Percentiles rank a stretch among this genome's conserved stretches.
Evolutionary conservation across 2,329 filamentous ascomycete species (phyloP).

Genomic region (Cercospora sp.): DNA sequence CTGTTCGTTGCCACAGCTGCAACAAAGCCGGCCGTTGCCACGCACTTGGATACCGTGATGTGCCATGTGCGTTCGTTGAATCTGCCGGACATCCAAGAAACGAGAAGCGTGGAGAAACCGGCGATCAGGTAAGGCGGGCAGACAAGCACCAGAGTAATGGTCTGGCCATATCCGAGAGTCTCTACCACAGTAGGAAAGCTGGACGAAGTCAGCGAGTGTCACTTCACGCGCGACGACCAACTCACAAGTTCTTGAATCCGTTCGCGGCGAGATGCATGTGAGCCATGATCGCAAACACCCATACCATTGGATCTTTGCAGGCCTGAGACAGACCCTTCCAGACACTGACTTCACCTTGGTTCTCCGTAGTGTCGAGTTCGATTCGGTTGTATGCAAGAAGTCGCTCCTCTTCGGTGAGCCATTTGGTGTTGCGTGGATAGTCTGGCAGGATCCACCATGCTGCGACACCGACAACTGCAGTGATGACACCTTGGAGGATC

Average conservation of each 20-base stretch:
- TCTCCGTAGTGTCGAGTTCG: slow-evolving; percentile 14
- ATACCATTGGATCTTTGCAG: slow-evolving; percentile 3
- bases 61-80: slow-evolving; percentile 16
- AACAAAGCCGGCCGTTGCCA: slow-evolving; percentile 9
- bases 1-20: neutral
- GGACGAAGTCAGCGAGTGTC: neutral
- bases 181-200: slow-evolving; percentile 46
- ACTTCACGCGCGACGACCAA: neutral
- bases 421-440: slow-evolving; percentile 41
- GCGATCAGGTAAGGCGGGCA: slow-evolving; percentile 12
- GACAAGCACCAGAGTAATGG: slow-evolving; percentile 33
- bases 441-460: slow-evolving; percentile 19
- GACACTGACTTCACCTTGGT: neutral
- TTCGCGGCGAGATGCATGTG: slow-evolving; percentile 11
- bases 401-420: slow-evolving; percentile 40
- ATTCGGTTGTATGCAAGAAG: slow-evolving; percentile 34
- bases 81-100: slow-evolving; percentile 4
- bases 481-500: slow-evolving; percentile 14
- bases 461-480: slow-evolving; percentile 7
- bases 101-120: slow-evolving; percentile 6
- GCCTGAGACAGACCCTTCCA: slow-evolving; percentile 14
- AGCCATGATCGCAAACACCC: slow-evolving; percentile 13
- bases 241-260: slow-evolving; percentile 40
- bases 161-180: slow-evolving; percentile 49
- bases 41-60: slow-evolving; percentile 9